Evolutionary conservation across 345 rosid species (phyloP).

Genomic region (Eucalyptus cladocalyx): DNA sequence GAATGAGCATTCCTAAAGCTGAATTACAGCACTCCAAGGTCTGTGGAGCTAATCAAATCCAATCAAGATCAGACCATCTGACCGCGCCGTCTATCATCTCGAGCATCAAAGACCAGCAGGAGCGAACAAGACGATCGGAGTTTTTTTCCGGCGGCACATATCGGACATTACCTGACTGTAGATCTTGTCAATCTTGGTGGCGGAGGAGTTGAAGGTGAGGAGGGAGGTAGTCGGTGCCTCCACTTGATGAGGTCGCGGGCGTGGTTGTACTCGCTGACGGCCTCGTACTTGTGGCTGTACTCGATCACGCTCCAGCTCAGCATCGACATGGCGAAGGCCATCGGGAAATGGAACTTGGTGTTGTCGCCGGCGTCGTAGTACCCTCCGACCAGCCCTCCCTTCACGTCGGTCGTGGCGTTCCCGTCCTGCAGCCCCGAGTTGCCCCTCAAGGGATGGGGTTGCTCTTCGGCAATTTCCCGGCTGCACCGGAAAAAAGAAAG

Average conservation of each 20-base stretch:
- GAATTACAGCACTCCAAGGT: not conserved
- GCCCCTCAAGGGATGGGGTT: conserved; percentile 59
- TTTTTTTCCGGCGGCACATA: not conserved
- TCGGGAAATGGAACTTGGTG: conserved; percentile 73
- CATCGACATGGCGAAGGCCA: conserved; percentile 87
- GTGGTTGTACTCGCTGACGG: conserved; percentile 51
- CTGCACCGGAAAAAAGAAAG: conserved; percentile 7
- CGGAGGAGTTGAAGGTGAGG: conserved; percentile 60
- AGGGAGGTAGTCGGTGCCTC: conserved; percentile 92
- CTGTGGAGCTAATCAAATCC: not conserved
- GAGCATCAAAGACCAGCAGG: not conserved
- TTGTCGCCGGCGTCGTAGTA: conserved; percentile 86
- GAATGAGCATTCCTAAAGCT: not conserved
- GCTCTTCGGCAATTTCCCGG: conserved; percentile 63
- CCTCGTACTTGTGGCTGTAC: conserved; percentile 51
- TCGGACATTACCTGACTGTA: conserved; percentile 32
- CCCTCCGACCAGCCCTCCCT: conserved; percentile 66
- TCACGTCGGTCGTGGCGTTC: conserved; percentile 12
- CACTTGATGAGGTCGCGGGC: conserved; percentile 56
- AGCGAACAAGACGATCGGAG: not conserved
- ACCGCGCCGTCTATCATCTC: not conserved
- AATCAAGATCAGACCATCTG: not conserved
- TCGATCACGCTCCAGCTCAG: conserved; percentile 92
- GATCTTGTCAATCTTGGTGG: conserved; percentile 46
- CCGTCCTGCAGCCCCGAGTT: conserved; percentile 69